phyloP scores from a whole-genome alignment of 2,329 filamentous ascomycete genomes.

The Diplodia seriata region DNA sequence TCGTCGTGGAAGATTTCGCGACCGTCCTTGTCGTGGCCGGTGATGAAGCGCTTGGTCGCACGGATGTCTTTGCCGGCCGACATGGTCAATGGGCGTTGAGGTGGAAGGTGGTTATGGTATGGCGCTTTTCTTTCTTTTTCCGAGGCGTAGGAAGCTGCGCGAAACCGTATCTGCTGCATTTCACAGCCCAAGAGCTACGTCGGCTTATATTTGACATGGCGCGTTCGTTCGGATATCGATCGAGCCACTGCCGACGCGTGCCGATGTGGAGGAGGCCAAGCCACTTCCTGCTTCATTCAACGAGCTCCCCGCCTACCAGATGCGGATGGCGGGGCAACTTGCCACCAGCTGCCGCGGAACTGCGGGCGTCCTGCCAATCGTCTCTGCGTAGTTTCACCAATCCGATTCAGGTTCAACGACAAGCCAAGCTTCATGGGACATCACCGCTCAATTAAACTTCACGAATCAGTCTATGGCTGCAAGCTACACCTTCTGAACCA shows the following conservation, averaged over 20 bases:
- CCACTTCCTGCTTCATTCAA: neutral
- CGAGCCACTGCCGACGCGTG: slow-evolving; percentile 7
- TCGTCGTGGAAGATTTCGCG: slow-evolving; percentile 48
- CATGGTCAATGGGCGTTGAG: slow-evolving; percentile 7
- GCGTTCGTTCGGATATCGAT: slow-evolving; percentile 6
- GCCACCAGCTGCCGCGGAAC: slow-evolving; percentile 10
- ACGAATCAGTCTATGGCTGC: neutral
- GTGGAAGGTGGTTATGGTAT: too few species aligned
- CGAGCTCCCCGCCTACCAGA: neutral
- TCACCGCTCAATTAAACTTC: neutral
- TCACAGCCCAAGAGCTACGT: neutral
- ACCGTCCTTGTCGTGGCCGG: slow-evolving; percentile 45
- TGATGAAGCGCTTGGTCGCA: slow-evolving; percentile 44
- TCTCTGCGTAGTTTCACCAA: neutral
- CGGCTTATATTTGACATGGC: slow-evolving; percentile 10
- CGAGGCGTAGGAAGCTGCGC: neutral
- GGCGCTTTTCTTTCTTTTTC: neutral
- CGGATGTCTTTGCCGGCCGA: slow-evolving; percentile 20
- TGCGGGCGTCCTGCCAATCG: neutral
- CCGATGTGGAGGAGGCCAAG: slow-evolving; percentile 28
- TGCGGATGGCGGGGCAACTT: slow-evolving; percentile 13
- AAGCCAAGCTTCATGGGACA: neutral
- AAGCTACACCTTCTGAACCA: slow-evolving; percentile 36
- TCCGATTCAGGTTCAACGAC: neutral
- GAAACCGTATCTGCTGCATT: neutral